Percentiles rank a stretch among this genome's conserved stretches.
phyloP scores from a whole-genome alignment of 345 rosid species.

The Aethionema arabicum region DNA sequence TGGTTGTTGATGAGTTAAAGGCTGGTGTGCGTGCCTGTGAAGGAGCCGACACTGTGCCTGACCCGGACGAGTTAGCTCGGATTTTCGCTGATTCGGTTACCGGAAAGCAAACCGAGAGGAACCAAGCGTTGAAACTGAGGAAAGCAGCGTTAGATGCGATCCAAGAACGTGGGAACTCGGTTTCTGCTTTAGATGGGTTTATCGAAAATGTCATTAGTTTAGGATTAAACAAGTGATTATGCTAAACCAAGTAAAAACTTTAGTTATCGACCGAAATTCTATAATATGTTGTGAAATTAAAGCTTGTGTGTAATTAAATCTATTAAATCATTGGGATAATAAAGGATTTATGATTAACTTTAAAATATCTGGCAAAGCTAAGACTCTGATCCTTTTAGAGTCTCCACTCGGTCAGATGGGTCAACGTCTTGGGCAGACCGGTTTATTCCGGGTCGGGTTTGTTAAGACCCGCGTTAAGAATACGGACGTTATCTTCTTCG shows the following conservation, averaged over 20 bases:
- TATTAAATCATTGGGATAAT: slow-evolving; percentile 7
- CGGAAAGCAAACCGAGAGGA: slow-evolving; percentile 30
- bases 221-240: slow-evolving; percentile 2
- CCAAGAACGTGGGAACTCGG: slow-evolving; percentile 50
- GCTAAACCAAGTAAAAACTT: background rate
- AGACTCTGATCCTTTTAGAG: too few relatives aligned
- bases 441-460: background rate
- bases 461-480: slow-evolving; percentile 5
- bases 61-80: slow-evolving; percentile 39
- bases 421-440: background rate
- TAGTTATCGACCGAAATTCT: background rate
- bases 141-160: slow-evolving; percentile 48
- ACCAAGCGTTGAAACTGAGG: slow-evolving; percentile 30
- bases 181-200: slow-evolving; percentile 44
- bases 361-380: too few relatives aligned
- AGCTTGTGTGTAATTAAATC: background rate
- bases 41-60: slow-evolving; percentile 42
- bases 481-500: slow-evolving; percentile 21
- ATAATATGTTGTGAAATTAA: background rate
- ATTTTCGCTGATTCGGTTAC: slow-evolving; percentile 38
- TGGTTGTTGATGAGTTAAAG: slow-evolving; percentile 54
- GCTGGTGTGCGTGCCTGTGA: slow-evolving; percentile 54
- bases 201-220: slow-evolving; percentile 34
- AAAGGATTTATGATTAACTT: background rate
- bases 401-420: too few relatives aligned